Evolutionary conservation across 2,329 filamentous ascomycete genomes (phyloP).

Genomic region (Bipolaris victoriae): DNA sequence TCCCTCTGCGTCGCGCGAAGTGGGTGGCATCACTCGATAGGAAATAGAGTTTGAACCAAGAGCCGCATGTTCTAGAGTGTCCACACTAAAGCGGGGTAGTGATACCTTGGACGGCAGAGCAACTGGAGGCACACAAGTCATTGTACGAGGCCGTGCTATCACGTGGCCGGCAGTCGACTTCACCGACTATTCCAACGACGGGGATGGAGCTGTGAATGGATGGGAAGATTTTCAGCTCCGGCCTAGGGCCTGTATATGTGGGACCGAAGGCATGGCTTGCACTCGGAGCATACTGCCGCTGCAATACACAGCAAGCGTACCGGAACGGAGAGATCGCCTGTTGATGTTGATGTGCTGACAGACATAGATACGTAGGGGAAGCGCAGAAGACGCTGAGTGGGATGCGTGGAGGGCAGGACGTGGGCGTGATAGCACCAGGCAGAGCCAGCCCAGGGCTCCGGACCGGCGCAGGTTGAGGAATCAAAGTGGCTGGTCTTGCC

Average conservation of each 20-base stretch:
- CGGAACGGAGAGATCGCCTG: constrained; percentile 48
- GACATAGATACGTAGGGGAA: constrained; percentile 35
- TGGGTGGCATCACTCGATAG: constrained; percentile 46
- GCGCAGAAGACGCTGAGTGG: no score
- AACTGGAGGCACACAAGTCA: constrained; percentile 25
- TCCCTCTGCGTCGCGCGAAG: constrained; percentile 25
- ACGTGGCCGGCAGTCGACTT: constrained; percentile 47
- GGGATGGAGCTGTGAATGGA: constrained; percentile 42
- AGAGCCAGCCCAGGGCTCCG: no score
- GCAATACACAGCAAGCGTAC: constrained; percentile 47
- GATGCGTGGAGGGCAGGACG: constrained; percentile 43
- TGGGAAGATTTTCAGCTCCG: constrained; percentile 43
- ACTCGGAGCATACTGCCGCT: constrained; percentile 28
- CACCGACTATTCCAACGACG: constrained; percentile 48
- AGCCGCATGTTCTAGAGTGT: neutral
- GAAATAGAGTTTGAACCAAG: constrained; percentile 41
- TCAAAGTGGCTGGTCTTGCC: neutral
- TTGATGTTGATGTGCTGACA: constrained; percentile 50
- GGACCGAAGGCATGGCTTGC: constrained; percentile 47
- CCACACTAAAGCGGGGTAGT: constrained; percentile 4
- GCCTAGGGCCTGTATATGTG: constrained; percentile 15
- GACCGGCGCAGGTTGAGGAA: neutral
- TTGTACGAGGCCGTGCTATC: constrained; percentile 12
- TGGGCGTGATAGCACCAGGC: constrained; percentile 23
- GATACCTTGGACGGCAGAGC: constrained; percentile 20